Conservation (phyloP, 2,329 filamentous ascomycete genomes). For the Rasamsonia emersonii region DNA sequence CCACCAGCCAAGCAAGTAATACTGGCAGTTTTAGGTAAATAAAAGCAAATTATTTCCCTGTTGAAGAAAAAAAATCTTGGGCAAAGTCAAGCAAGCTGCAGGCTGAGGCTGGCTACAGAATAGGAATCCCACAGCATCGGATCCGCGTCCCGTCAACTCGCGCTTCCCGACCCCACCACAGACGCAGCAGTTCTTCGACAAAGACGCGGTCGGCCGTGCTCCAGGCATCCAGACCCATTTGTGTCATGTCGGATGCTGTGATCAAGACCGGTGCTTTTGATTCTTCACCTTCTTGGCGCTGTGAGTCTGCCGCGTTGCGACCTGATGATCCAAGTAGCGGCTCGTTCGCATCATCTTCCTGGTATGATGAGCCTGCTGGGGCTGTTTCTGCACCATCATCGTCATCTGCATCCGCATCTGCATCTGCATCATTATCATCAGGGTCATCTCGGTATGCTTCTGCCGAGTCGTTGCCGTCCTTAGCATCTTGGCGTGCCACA, state of each 20-base stretch:
- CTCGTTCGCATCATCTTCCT: constrained; percentile 19
- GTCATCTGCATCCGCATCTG: constrained; percentile 14
- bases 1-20: no score
- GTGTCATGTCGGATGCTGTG: constrained; percentile 36
- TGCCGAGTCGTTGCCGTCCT: constrained; percentile 9
- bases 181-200: constrained; percentile 35
- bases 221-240: constrained; percentile 44
- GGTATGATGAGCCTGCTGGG: constrained; percentile 11
- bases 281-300: not conserved
- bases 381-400: constrained; percentile 10
- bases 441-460: constrained; percentile 13
- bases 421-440: constrained; percentile 7
- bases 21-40: no score
- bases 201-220: constrained; percentile 39
- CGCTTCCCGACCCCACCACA: constrained; percentile 39
- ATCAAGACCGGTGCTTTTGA: constrained; percentile 24
- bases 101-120: constrained; percentile 22
- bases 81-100: not conserved
- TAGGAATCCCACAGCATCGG: constrained; percentile 40
- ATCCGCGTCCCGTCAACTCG: constrained; percentile 35
- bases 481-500: constrained; percentile 32
- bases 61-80: not conserved
- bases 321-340: constrained; percentile 14
- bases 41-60: no score
- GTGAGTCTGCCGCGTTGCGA: constrained; percentile 1